Evolutionary conservation across 495 filamentous ascomycete species (phyloP), one percentile per base, ranked within the genome.

Genomic region (Barbatosphaeria neglecta): DNA sequence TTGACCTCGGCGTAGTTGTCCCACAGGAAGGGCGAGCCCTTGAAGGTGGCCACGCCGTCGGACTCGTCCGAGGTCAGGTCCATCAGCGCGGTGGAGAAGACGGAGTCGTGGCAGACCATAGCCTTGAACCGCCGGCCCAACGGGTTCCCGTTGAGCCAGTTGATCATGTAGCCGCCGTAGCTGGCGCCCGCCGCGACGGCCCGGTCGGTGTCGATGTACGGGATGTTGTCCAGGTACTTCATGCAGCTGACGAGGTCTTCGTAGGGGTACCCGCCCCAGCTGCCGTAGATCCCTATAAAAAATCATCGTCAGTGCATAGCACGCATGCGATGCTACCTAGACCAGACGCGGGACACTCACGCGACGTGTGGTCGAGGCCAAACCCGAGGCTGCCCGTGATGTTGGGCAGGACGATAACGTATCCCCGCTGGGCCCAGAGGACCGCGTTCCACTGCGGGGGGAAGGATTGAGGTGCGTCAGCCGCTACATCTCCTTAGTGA

Each of bases 341-440:
- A 27, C 50, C 20, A 18, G 45, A 31, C 13, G 50, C 20, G 17
- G 20, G 8, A 13, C 8, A 41, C 48, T 23, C 24, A 62, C 59
- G 53, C 22, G 45, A 15, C 39, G 38, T n/a, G 41, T 59, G 55
- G 8, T 55, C 51, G 8, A 33, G 9, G 1, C 60, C 60, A 22
- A 53, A 63, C 28, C 58, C 60, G 0, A 41, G 46, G 25, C 53
- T 59, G 1, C 59, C 61, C 1, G 57, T 55, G 23, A 60, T 57
- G 33, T 62, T 62, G 3, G 61, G 61, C 23, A 42, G 27, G 9
- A 64, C 50, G 6, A 64, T 52, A 23, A 64, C 43, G 20, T 62
- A 62, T n/a, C 61, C 61, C 43, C 62, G 55, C 23, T 60, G 53
- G 13, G 61, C 61, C 47, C 49, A 60, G 1, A 53, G 23, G 0